phyloP scores from a whole-genome alignment of 331 rosid species.

The Rosa hybrid region DNA sequence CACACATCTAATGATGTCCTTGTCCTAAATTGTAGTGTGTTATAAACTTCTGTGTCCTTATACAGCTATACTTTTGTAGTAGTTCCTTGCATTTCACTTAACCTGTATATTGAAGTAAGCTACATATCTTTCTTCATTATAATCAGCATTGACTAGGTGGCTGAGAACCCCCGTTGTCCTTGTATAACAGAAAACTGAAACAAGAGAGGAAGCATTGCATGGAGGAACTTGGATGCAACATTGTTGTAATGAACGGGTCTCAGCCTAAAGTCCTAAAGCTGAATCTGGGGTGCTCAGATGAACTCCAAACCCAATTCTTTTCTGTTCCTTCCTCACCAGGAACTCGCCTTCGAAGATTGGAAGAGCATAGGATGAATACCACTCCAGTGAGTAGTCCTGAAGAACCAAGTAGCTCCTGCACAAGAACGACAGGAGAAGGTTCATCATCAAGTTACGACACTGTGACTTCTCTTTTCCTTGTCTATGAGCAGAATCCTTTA shows the following conservation, averaged over 20 bases:
- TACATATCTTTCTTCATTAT: not conserved
- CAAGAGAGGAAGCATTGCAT: slow-evolving; percentile 86
- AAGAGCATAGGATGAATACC: slow-evolving; percentile 62
- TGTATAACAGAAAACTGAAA: slow-evolving; percentile 76
- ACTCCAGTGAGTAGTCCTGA: slow-evolving; percentile 92
- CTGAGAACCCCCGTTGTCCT: slow-evolving; percentile 1
- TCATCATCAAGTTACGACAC: slow-evolving; percentile 64
- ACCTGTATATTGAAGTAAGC: not conserved
- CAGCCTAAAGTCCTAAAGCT: slow-evolving; percentile 85
- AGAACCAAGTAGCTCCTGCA: slow-evolving; percentile 55
- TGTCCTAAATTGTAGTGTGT: not conserved
- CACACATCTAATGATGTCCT: not conserved
- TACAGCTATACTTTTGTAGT: not conserved
- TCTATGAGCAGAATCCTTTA: slow-evolving; percentile 84
- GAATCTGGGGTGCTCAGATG: slow-evolving; percentile 68
- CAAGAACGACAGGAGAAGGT: slow-evolving; percentile 54
- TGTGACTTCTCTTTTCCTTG: slow-evolving; percentile 56
- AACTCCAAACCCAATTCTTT: slow-evolving; percentile 74
- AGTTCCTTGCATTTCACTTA: not conserved
- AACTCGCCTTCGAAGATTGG: slow-evolving; percentile 43
- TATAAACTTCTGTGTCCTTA: not conserved
- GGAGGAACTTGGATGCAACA: slow-evolving; percentile 85
- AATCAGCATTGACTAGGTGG: not conserved
- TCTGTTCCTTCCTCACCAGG: slow-evolving; percentile 76
- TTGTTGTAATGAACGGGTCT: slow-evolving; percentile 79